phyloP scores from a whole-genome alignment of 2,329 filamentous ascomycete species.

The Cytospora schulzeri region DNA sequence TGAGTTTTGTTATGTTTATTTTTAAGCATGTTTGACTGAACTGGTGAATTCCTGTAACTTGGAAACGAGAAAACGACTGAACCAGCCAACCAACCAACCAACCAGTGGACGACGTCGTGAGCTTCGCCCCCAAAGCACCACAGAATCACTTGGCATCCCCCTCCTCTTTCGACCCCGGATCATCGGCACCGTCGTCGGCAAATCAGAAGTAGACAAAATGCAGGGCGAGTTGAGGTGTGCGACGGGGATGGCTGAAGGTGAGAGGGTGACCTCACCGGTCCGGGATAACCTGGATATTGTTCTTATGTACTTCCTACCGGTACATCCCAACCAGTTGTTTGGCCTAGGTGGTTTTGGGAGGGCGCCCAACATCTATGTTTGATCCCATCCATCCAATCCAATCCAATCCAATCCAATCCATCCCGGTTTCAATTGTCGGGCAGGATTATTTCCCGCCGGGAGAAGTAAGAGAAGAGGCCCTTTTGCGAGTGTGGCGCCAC shows the following conservation, averaged over 20 bases:
- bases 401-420: too few species aligned
- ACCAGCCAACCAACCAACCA: too few species aligned
- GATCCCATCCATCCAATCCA: too few species aligned
- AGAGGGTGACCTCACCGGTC: not conserved
- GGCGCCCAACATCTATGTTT: not conserved
- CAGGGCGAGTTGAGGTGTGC: not conserved
- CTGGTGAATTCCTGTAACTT: not conserved
- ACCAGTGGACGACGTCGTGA: too few species aligned
- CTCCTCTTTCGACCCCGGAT: not conserved
- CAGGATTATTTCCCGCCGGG: not conserved
- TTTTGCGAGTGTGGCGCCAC: not conserved
- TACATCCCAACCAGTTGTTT: too few species aligned
- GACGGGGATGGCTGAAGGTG: not conserved
- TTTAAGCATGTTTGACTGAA: not conserved
- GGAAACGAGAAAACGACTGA: too few species aligned
- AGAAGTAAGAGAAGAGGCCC: not conserved
- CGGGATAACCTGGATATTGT: not conserved
- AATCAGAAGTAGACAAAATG: not conserved
- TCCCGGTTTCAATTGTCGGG: not conserved
- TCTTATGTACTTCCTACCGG: too few species aligned
- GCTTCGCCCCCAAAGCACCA: not conserved
- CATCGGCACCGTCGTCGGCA: not conserved
- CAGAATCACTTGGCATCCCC: not conserved
- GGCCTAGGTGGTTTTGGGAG: too few species aligned
- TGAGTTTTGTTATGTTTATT: not conserved